A percentile compares a stretch with the other conserved stretches of the same genome.
Conservation (phyloP, 495 filamentous ascomycete species). For the Bacidia rubella region DNA sequence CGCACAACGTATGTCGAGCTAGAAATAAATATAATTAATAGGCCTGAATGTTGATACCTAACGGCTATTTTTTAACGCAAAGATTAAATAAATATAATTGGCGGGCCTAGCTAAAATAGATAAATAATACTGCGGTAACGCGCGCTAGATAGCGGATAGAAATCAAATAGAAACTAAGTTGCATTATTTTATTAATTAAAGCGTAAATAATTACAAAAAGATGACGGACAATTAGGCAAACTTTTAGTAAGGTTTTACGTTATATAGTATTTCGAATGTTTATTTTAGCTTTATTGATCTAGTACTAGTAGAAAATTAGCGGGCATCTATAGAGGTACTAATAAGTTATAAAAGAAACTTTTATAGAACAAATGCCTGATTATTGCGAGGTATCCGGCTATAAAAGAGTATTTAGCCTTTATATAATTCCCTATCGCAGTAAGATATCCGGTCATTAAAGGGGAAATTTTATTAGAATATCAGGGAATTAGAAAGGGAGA, state of each 20-base stretch:
- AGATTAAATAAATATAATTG: neutral
- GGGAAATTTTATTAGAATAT: neutral
- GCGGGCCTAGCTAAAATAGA: neutral
- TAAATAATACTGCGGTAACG: neutral
- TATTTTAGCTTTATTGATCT: neutral
- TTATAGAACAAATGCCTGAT: neutral
- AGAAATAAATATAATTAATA: neutral
- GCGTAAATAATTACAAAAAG: neutral
- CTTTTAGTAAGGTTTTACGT: neutral
- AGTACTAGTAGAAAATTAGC: neutral
- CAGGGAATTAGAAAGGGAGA: neutral
- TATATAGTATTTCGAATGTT: neutral
- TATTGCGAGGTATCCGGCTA: neutral
- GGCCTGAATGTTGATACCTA: neutral
- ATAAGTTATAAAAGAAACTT: neutral
- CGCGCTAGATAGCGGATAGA: neutral
- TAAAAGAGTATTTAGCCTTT: neutral
- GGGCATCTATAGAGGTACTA: neutral
- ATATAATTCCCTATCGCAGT: neutral
- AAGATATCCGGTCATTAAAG: neutral
- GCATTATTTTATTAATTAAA: neutral
- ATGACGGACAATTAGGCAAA: neutral
- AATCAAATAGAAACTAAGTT: neutral
- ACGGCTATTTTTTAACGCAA: no score
- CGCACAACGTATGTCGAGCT: no score